Base-by-base conservation (phyloP, 305 asterid species). In the Fraxinus dipetala region DNA sequence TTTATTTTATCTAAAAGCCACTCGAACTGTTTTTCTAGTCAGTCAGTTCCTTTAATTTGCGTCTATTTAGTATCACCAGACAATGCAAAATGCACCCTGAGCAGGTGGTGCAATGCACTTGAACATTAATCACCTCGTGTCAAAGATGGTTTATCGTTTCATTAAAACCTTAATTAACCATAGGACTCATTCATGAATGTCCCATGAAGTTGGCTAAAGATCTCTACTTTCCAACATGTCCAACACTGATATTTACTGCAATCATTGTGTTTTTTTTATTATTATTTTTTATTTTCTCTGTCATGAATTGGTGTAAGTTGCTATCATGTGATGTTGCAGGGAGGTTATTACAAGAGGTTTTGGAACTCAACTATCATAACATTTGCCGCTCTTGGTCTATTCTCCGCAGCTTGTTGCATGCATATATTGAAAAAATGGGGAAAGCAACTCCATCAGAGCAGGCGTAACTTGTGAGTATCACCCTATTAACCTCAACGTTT, bases 341-440 rank as follows among this genome's bases (percentile, higher is more conserved):
- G 97, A 84, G 87, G 97, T 74, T 84, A 89, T 80, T 86, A 83
- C 79, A 76, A 80, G 54, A 89, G 56, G 70, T 70, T 94, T 13
- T 95, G 76, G 59, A 93, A 94, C 83, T 93, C 98, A 83, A 91
- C 91, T 2, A 83, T 91, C 43, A 83, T 85, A 51, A 87, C 88
- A 16, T 56, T 88, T 80, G 92, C 90, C 3, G 91, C 94, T 31
- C 79, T 91, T 26, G 90, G 93, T 69, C 86, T 91, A 32, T 92
- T 92, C 83, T 88, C 97, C 6, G 92, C 95, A n/a, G 97, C 94
- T 74, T 88, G 91, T 70, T 92, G 97, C 89, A 91, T 94, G 97
- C 84, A 88, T 87, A 78, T 85, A 82, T 83, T 94, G 79, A 90
- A 83, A 79, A 92, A 83, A 76, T 86, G 90, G 87, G 98, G 95